Conservation (phyloP, 345 rosid genomes). For the Atalantia buxifolia region DNA sequence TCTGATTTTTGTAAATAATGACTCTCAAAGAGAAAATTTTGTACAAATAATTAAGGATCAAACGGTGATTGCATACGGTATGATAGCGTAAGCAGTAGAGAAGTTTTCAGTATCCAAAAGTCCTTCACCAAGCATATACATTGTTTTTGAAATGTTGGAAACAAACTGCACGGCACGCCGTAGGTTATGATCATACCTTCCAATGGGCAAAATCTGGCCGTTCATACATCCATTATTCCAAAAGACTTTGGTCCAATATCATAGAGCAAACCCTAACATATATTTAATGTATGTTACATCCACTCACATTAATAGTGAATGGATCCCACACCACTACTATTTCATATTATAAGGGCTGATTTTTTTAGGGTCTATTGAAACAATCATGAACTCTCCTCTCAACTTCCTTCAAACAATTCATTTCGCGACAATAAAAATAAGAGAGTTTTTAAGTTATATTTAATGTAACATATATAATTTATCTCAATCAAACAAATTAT, state of each 20-base stretch:
- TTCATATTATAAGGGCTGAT: not conserved
- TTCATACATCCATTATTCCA: not conserved
- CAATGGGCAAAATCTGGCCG: not conserved
- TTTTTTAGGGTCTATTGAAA: not conserved
- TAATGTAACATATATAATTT: too few relatives aligned
- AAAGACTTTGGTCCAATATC: not conserved
- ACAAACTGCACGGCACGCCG: not conserved
- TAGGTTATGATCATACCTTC: not conserved
- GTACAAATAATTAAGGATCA: not conserved
- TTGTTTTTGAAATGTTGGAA: not conserved
- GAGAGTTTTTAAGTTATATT: too few relatives aligned
- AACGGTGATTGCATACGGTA: not conserved
- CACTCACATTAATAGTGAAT: too few relatives aligned
- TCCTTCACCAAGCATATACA: not conserved
- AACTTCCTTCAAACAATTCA: not conserved
- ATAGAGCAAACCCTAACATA: too few relatives aligned
- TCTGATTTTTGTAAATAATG: not conserved
- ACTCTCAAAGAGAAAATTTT: not conserved
- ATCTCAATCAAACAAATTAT: too few relatives aligned
- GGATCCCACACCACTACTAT: too few relatives aligned
- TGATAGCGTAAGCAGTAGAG: not conserved
- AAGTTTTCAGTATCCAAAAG: not conserved
- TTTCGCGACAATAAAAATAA: not conserved
- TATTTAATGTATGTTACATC: too few relatives aligned
- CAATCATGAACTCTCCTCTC: not conserved